Percentiles rank a stretch among this genome's conserved stretches.
These are phyloP conservation scores for Meyerozyma guilliermondii DNA, from an alignment of 1,139 yeast genomes.

Conservation along the genomic window DNA sequence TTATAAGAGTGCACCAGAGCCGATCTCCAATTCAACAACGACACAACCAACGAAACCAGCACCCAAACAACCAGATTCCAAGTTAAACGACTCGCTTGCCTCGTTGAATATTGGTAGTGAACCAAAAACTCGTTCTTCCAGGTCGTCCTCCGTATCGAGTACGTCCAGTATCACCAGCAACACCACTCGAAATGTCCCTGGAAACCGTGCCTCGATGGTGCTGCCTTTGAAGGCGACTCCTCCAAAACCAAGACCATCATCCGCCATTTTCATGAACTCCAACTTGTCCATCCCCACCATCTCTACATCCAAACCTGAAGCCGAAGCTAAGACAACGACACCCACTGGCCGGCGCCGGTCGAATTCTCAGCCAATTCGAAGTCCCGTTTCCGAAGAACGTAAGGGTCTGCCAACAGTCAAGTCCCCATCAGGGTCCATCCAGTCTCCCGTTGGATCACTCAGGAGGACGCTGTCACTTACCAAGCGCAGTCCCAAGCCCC, in stretches of 20 bases:
- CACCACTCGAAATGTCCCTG: background rate
- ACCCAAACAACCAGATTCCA: constrained; percentile 1
- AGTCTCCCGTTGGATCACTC: constrained; percentile 2
- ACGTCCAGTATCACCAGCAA: constrained; percentile 15
- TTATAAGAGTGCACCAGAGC: constrained; percentile 1
- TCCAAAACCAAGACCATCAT: background rate
- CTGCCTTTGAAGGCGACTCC: background rate
- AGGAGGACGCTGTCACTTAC: constrained; percentile 6
- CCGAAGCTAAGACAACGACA: constrained; percentile 5
- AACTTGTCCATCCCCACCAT: background rate
- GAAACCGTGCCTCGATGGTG: background rate
- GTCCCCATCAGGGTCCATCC: constrained; percentile 10
- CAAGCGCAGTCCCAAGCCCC: constrained; percentile 12
- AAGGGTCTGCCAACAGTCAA: constrained; percentile 3
- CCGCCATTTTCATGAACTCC: background rate
- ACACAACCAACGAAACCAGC: background rate
- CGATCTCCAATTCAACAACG: too few species aligned
- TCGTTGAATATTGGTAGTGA: constrained; percentile 9
- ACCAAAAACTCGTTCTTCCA: constrained; percentile 17
- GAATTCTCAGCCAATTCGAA: constrained; percentile 32
- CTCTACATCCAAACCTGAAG: background rate
- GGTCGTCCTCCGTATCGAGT: constrained; percentile 28
- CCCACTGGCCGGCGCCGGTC: constrained; percentile 29
- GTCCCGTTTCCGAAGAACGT: constrained; percentile 4
- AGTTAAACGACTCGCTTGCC: constrained; percentile 1